Percentiles rank a stretch among this genome's conserved stretches.
Evolutionary conservation across 1,284 basidiomycete genomes (phyloP).

Genomic region (Abortiporus biennis): DNA sequence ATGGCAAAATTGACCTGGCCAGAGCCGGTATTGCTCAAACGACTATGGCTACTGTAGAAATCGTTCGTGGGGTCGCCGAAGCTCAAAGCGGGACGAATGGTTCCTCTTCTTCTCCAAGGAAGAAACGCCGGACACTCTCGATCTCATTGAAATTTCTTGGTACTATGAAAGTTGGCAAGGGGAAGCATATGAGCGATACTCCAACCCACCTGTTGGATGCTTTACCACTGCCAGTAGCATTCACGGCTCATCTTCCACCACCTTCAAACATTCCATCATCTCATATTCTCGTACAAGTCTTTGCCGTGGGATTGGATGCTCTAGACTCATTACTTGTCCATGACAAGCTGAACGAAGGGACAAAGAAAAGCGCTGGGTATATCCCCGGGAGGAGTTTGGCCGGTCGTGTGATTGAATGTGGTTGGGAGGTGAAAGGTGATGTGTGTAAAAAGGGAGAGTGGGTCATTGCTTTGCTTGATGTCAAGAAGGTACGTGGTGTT

Average conservation of each 20-base stretch:
- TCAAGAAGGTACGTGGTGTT: constrained; percentile 59
- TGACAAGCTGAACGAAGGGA: constrained; percentile 28
- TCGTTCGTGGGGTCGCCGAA: constrained; percentile 53
- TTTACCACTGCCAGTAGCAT: constrained; percentile 42
- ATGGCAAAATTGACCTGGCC: constrained; percentile 63
- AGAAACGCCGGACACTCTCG: constrained; percentile 7
- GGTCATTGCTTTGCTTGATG: constrained; percentile 73
- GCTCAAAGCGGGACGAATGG: constrained; percentile 9
- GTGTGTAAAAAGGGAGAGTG: constrained; percentile 70
- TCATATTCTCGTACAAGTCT: constrained; percentile 78
- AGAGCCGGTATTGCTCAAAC: constrained; percentile 72
- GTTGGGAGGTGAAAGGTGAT: constrained; percentile 71
- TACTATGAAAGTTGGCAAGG: constrained; percentile 5
- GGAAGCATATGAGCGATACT: constrained; percentile 19
- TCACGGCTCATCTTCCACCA: constrained; percentile 62
- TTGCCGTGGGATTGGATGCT: constrained; percentile 75
- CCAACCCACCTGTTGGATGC: constrained; percentile 37
- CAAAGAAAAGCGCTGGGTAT: constrained; percentile 42
- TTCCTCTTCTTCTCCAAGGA: background rate
- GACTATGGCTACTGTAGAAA: constrained; percentile 81
- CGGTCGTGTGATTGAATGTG: constrained; percentile 72
- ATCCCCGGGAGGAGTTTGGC: constrained; percentile 83
- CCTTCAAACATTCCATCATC: constrained; percentile 63
- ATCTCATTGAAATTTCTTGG: constrained; percentile 5
- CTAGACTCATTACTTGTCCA: constrained; percentile 62